phyloP scores from a whole-genome alignment of 306 rosid species.

The Malus fusca region DNA sequence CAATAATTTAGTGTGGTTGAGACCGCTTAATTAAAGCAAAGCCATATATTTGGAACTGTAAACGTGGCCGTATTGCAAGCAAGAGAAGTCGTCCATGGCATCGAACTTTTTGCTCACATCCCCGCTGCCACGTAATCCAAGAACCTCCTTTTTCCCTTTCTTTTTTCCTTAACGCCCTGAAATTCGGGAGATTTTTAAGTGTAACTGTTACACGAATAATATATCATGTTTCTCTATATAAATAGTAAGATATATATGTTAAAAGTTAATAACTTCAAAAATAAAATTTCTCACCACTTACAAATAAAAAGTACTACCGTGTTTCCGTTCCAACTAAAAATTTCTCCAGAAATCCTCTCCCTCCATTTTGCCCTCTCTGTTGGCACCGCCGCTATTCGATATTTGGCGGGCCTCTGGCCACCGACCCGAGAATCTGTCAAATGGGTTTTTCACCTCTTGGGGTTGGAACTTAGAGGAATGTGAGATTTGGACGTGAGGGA shows the following conservation, averaged over 20 bases:
- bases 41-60: conserved; percentile 24
- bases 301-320: no score
- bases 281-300: no score
- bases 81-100: conserved; percentile 14
- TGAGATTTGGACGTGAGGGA: neutral
- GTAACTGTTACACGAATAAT: rapidly evolving
- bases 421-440: neutral
- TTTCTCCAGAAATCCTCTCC: neutral
- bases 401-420: neutral
- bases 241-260: no score
- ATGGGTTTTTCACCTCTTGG: neutral
- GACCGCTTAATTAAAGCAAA: neutral
- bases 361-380: neutral
- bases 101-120: neutral
- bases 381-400: neutral
- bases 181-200: no score
- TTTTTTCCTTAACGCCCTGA: neutral
- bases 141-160: neutral
- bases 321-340: no score
- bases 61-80: conserved; percentile 35
- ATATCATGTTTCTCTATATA: rapidly evolving
- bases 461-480: neutral
- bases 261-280: no score
- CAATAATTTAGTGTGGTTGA: neutral
- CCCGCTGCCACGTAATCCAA: neutral